Conservation (phyloP, 1,284 basidiomycete genomes). For the Filobasidium uniguttulatum region DNA sequence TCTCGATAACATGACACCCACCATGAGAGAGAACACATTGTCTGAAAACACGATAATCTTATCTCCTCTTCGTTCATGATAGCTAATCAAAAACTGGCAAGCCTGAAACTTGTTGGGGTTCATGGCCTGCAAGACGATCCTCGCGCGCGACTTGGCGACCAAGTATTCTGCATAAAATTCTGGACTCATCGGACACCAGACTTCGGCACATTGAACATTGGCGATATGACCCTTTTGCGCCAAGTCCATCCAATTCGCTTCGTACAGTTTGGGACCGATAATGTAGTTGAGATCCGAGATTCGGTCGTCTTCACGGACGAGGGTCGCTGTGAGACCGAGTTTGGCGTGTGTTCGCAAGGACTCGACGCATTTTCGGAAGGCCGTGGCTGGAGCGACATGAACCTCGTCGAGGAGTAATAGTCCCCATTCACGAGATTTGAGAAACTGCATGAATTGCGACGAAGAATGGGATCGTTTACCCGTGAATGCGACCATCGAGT, state of each 20-base stretch:
- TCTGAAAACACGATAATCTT: constrained; percentile 99
- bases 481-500: constrained; percentile 96
- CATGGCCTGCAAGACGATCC: constrained; percentile 97
- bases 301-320: constrained; percentile 98
- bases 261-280: constrained; percentile 98
- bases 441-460: constrained; percentile 97
- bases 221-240: constrained; percentile 99
- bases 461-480: constrained; percentile 91
- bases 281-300: constrained; percentile 97
- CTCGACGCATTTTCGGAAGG: constrained; percentile 90
- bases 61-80: constrained; percentile 93
- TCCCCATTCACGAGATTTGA: constrained; percentile 88
- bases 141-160: constrained; percentile 67
- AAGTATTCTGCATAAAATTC: constrained; percentile 99
- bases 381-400: constrained; percentile 90
- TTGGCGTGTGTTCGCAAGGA: constrained; percentile 97
- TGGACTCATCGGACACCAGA: constrained; percentile 99
- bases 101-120: constrained; percentile 99
- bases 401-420: constrained; percentile 93
- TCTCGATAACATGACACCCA: constrained; percentile 35
- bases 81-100: constrained; percentile 96
- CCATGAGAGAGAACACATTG: constrained; percentile 93
- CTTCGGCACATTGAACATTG: constrained; percentile 98
- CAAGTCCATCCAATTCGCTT: constrained; percentile 99
- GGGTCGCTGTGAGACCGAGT: constrained; percentile 83